Evolutionary conservation across 2,329 filamentous ascomycete genomes (phyloP), one percentile per base, ranked within the genome.

Genomic region (Colletotrichum echinochloae): DNA sequence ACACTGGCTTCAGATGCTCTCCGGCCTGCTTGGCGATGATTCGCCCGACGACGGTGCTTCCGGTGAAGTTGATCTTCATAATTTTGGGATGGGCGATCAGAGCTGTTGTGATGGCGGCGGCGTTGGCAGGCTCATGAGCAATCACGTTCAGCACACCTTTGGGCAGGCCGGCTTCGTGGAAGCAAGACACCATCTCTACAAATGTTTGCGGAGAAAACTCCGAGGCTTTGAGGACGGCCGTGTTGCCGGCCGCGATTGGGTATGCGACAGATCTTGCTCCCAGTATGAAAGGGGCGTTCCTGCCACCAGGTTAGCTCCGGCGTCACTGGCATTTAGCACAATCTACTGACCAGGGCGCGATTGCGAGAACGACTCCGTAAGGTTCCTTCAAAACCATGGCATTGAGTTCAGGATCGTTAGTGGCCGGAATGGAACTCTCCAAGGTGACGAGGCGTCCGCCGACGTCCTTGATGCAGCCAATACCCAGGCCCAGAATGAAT

Each of bases 1-100:
- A 83, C 1, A 92, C 87, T 0, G 93, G 94, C 84, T 97, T 97
- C 49, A 96, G 84, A 75, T 92, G 82, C 77, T 92, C 88, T 35
- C 92, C 94, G 0, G 92, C 92, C 11, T 88, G 85, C 26, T 85
- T 84, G 12, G 89, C 92, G 67, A 97, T 89, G 77, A 94, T 91
- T 39, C 89, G 87, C 1, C 94, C 94, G 0, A 96, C 91, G 0
- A 79, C 79, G 0, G 93, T 94, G 76, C 89, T 92, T 41, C 94
- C 94, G 0, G 94, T 97, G 80, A 97, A 97, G 82, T 94, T 96
- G 78, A 97, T 86, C 83, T 97, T 97, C 78, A 90, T 91, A 66
- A 97, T 82, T 0, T 84, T 83, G 0, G 88, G 88, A 75, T 92
- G 85, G 57, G 88, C 86, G 73, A 97, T 92, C 37, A 96, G 79